phyloP scores from a whole-genome alignment of 768 basidiomycete species.

The Stropharia rugosoannulata region DNA sequence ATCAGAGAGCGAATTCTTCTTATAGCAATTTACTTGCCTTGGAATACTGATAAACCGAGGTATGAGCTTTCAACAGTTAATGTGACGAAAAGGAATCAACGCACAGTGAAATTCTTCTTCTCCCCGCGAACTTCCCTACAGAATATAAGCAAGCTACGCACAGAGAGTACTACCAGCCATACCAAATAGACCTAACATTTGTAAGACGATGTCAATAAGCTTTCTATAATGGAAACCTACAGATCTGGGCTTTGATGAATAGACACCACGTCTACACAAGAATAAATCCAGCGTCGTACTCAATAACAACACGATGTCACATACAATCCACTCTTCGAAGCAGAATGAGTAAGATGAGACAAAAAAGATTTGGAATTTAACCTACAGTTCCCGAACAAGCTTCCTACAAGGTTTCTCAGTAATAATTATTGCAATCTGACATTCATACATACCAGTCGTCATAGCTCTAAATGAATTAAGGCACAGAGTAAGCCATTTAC shows the following conservation, averaged over 20 bases:
- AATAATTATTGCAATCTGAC: not conserved
- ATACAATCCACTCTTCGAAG: slow-evolving; percentile 66
- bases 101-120: slow-evolving; percentile 81
- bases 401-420: slow-evolving; percentile 40
- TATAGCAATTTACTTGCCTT: slow-evolving; percentile 7
- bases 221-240: slow-evolving; percentile 39
- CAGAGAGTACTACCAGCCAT: not conserved
- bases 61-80: slow-evolving; percentile 1
- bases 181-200: slow-evolving; percentile 78
- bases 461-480: slow-evolving; percentile 25
- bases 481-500: not conserved
- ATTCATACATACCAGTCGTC: slow-evolving; percentile 39
- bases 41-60: slow-evolving; percentile 13
- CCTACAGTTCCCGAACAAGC: slow-evolving; percentile 73
- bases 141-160: not conserved
- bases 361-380: slow-evolving; percentile 5
- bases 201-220: not conserved
- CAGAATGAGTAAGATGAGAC: not conserved
- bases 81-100: slow-evolving; percentile 20
- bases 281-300: not conserved
- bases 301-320: slow-evolving; percentile 14
- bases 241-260: slow-evolving; percentile 77
- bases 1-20: not conserved
- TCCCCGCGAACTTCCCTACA: slow-evolving; percentile 87
- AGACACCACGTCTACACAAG: slow-evolving; percentile 62